Base-by-base conservation (phyloP, 306 rosid species). In the Potentilla sterilis region DNA sequence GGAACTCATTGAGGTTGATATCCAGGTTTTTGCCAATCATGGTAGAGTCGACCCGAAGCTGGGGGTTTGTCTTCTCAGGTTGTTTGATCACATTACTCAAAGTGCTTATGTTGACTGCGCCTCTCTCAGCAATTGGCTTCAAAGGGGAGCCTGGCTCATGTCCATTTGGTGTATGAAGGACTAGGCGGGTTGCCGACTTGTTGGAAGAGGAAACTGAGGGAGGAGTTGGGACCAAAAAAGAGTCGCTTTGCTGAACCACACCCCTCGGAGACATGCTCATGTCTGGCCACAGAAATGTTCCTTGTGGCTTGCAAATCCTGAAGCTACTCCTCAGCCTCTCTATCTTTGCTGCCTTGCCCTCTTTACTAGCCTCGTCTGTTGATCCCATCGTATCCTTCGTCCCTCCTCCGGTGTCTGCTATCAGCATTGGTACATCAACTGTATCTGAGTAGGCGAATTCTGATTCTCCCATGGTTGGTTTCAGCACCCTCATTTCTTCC, bases 321-420 rank as follows among this genome's bases (percentile, higher is more conserved):
- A 95, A 92, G 19, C 97, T 96, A 83, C 97, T 95, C 88, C 78
- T 87, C 72, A 92, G 81, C 80, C 89, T 90, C 69, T 78, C 80
- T 69, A 89, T 90, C 79, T 38, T 92, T 59, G 92, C 80, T 52
- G 89, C 96, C 86, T 82, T 87, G 83, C 83, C 83, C 86, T 94
- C 69, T 19, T 3, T 19, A 16, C 34, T 67, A 11, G 63, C 35
- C 67, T 81, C 79, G 65, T 77, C 14, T 37, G 76, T 55, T 72
- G 66, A 63, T 70, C 80, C 61, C 75, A 65, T 51, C 81, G 75
- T 32, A 62, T 2, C 76, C 71, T 80, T 69, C 40, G n/a, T 79
- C 37, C 74, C 79, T 24, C 77, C 82, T 59, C 70, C 88, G n/a
- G 28, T 49, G 81, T 81, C 85, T 42, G 75, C 77, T 52, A 70